Percentiles rank a stretch among this genome's conserved stretches.
Conservation (phyloP, 2,329 filamentous ascomycete genomes). For the Colletotrichum karsti region DNA sequence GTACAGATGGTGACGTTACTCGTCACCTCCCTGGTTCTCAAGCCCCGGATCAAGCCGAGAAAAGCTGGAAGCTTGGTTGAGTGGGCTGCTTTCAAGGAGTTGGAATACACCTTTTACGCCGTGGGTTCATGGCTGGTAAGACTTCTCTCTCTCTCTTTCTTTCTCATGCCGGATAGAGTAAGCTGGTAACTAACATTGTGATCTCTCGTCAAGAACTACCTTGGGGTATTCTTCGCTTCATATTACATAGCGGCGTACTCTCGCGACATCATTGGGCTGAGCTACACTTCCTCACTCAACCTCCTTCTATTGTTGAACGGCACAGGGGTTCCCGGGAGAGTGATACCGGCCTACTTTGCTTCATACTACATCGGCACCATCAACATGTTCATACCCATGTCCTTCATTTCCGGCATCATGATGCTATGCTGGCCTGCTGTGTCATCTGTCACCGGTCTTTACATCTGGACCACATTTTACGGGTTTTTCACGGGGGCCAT, state of each 20-base stretch:
- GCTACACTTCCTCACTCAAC: slow-evolving; percentile 62
- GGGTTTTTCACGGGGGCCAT: slow-evolving; percentile 71
- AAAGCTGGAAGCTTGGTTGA: slow-evolving; percentile 52
- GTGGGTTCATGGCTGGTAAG: slow-evolving; percentile 39
- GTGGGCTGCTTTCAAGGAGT: slow-evolving; percentile 53
- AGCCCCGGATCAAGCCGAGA: slow-evolving; percentile 50
- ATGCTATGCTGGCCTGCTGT: slow-evolving; percentile 69
- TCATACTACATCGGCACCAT: slow-evolving; percentile 68
- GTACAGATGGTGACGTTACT: slow-evolving; percentile 57
- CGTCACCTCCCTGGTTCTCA: slow-evolving; percentile 47
- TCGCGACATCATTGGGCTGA: slow-evolving; percentile 50
- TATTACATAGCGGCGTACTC: slow-evolving; percentile 65
- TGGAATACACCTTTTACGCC: slow-evolving; percentile 52
- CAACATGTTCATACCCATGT: slow-evolving; percentile 65
- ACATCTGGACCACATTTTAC: slow-evolving; percentile 70
- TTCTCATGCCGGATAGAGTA: background rate
- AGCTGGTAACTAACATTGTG: slow-evolving; percentile 5
- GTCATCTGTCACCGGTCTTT: slow-evolving; percentile 56
- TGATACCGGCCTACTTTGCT: slow-evolving; percentile 66
- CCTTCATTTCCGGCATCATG: slow-evolving; percentile 48
- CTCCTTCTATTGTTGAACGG: slow-evolving; percentile 73
- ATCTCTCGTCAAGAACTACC: slow-evolving; percentile 47
- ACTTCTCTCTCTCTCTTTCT: too few species aligned
- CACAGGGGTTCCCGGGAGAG: slow-evolving; percentile 64
- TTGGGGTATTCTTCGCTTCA: slow-evolving; percentile 64